Evolutionary conservation across 768 basidiomycete species (phyloP).

Genomic region (Russula virescens): DNA sequence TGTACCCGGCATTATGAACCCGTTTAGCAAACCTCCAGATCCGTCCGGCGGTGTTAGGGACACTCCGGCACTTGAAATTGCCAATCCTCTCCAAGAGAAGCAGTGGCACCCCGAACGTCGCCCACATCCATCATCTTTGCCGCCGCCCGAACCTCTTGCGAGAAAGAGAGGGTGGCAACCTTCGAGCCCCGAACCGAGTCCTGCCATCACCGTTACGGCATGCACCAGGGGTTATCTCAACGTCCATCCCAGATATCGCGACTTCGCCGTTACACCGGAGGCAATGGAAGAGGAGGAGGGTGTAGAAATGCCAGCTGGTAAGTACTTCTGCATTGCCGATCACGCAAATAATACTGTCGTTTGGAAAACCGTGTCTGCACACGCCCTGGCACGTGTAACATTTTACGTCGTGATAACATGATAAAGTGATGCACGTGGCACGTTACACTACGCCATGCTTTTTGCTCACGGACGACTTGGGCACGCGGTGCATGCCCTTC

Average conservation of each 20-base stretch:
- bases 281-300: slow-evolving; percentile 33
- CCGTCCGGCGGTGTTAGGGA: slow-evolving; percentile 24
- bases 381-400: background rate
- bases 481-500: slow-evolving; percentile 30
- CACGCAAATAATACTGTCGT: background rate
- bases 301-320: slow-evolving; percentile 43
- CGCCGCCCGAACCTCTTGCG: slow-evolving; percentile 39
- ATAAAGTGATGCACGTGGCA: slow-evolving; percentile 16
- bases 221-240: slow-evolving; percentile 63
- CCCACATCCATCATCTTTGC: slow-evolving; percentile 33
- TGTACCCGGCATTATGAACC: slow-evolving; percentile 62
- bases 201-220: slow-evolving; percentile 44
- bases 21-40: slow-evolving; percentile 37
- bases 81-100: slow-evolving; percentile 26
- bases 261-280: slow-evolving; percentile 30
- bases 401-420: background rate
- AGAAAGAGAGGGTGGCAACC: slow-evolving; percentile 75
- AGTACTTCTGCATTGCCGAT: slow-evolving; percentile 21
- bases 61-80: slow-evolving; percentile 19
- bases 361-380: slow-evolving; percentile 9
- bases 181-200: slow-evolving; percentile 49
- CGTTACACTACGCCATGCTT: slow-evolving; percentile 11
- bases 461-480: slow-evolving; percentile 22
- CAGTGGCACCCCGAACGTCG: slow-evolving; percentile 22
- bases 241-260: slow-evolving; percentile 58